phyloP scores from a whole-genome alignment of 2,329 filamentous ascomycete species.

The Pseudopithomyces maydicus region DNA sequence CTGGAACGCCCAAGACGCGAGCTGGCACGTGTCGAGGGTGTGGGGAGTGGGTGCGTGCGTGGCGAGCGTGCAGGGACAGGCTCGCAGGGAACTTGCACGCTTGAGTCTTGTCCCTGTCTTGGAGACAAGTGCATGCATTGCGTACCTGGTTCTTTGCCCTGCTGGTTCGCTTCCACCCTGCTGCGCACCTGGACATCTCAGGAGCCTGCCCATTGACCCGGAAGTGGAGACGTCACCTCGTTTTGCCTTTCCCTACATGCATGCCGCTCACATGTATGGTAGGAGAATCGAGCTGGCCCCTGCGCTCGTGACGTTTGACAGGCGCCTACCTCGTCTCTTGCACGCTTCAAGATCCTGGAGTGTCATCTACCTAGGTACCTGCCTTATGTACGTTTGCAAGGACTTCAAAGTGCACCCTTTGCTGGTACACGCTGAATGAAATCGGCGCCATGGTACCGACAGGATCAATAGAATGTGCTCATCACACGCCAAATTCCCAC shows the following conservation, averaged over 20 bases:
- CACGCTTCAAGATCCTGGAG: background rate
- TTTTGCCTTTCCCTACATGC: background rate
- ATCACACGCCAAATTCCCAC: no score
- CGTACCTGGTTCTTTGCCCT: background rate
- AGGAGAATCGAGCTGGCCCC: background rate
- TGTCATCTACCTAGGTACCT: background rate
- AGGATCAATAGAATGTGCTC: no score
- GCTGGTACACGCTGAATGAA: background rate
- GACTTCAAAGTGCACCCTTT: background rate
- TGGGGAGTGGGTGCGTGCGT: slow-evolving; percentile 4
- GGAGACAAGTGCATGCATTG: no score
- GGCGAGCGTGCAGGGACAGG: background rate
- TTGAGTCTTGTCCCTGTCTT: background rate
- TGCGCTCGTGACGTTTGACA: slow-evolving; percentile 1
- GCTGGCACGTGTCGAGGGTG: background rate
- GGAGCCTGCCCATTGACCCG: background rate
- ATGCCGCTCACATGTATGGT: background rate
- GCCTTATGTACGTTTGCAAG: background rate
- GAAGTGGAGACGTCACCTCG: background rate
- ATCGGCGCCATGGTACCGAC: background rate
- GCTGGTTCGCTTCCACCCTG: background rate
- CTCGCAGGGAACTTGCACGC: background rate
- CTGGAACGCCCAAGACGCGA: background rate
- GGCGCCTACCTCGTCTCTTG: background rate
- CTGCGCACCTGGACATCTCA: background rate